Evolutionary conservation across 805 yeast species (phyloP).

Genomic region (Ogataea glucozyma): DNA sequence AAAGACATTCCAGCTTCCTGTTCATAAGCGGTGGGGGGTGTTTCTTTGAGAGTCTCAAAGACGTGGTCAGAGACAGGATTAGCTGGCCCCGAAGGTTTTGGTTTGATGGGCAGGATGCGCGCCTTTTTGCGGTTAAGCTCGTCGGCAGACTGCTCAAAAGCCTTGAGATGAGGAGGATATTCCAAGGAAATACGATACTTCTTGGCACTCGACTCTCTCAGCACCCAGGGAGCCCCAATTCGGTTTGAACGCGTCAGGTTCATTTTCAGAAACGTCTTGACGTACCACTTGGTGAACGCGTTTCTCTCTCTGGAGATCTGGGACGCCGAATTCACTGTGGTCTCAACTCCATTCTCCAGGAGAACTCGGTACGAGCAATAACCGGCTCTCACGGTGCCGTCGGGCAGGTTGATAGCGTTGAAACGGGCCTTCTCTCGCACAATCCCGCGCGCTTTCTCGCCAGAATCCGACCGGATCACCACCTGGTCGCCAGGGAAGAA

Average conservation of each 20-base stretch:
- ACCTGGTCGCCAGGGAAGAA: constrained; percentile 92
- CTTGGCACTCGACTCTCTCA: constrained; percentile 72
- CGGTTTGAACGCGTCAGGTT: constrained; percentile 75
- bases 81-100: no score
- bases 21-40: constrained; percentile 37
- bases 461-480: constrained; percentile 50
- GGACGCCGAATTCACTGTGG: constrained; percentile 64
- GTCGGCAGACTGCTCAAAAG: constrained; percentile 24
- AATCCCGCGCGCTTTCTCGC: constrained; percentile 53
- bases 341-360: constrained; percentile 51
- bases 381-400: constrained; percentile 40
- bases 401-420: constrained; percentile 45
- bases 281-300: constrained; percentile 84
- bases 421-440: constrained; percentile 85
- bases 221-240: constrained; percentile 96
- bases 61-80: constrained; percentile 26
- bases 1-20: constrained; percentile 45
- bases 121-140: constrained; percentile 10
- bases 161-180: constrained; percentile 55
- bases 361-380: constrained; percentile 72
- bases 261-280: constrained; percentile 84
- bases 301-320: constrained; percentile 82
- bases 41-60: constrained; percentile 37
- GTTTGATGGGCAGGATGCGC: constrained; percentile 4
- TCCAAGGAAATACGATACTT: constrained; percentile 64